Base-by-base conservation (phyloP, 176 grass and related monocot genomes). In the Oryza glaberrima region DNA sequence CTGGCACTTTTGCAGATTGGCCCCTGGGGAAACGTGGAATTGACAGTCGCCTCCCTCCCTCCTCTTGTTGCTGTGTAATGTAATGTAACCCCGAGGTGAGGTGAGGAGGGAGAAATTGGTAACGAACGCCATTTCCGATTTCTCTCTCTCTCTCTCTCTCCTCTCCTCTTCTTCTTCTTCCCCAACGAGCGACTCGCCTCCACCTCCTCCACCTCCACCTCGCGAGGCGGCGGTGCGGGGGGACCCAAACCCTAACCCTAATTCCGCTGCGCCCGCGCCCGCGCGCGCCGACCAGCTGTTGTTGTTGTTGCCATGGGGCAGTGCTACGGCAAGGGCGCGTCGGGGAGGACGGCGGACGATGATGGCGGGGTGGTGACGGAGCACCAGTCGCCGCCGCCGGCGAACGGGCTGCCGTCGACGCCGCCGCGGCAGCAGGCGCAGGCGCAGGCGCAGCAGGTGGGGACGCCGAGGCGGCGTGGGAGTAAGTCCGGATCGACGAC, bases 291-390 rank as follows among this genome's bases (percentile, higher is more conserved):
- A n/a, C n/a, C n/a, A n/a, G n/a, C 1, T 9, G 41, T 9, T 7
- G 52, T 0, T 7, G 52, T 0, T 7, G 52, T 16, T 52, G 49
- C 73, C 74, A 99, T 96, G 96, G 96, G 96, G 48, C 90, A 94
- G 88, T 99, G 96, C 91, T 88, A 96, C 85, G 94, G 94, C 17
- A 94, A 89, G 86, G 87, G 88, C 76, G 51, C 70, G 70, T 91
- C 93, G 34, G 81, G 80, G 70, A 76, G 65, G 17, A 64, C 69
- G 12, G 88, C 38, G 65, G 79, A 80, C 1, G 83, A 88, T 68
- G 73, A 75, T 0, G 36, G 5, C 35, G 79, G 79, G 35, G 67
- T 73, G 9, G 19, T 82, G 6, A 52, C 70, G 63, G 70, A 70
- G 52, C 72, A 78, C 58, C 77, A 70, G 13, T 85, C 77, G 14